Evolutionary conservation across 192 early-diverging fungal species (phyloP), one percentile per base, ranked within the genome.

Genomic region (Coemansia sp.): DNA sequence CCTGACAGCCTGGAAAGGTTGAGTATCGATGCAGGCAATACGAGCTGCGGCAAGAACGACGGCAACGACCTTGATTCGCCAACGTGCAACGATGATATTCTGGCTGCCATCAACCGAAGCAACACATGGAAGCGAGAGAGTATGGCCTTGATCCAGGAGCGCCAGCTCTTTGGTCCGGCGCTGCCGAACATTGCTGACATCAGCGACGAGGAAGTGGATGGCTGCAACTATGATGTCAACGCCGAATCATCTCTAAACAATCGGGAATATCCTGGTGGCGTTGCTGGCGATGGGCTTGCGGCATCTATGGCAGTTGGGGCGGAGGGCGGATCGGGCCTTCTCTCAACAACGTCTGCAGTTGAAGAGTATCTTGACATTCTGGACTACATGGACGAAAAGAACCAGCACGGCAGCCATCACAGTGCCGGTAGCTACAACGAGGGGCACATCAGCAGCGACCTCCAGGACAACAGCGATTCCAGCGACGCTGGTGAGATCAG

Each of bases 361-460:
- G 64, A 71, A n/a, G 78, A 76, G 30, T 81, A 76, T 51, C 48
- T 76, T 67, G 78, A 81, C 21, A 81, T 81, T 20, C 46, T 81
- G 23, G 78, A 81, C 51, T 76, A 69, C 59, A 75, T 81, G 20
- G 73, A 73, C 57, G 43, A 63, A 12, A 60, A 64, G 30, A 64
- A 57, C 46, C 56, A 56, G 6, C 11, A 68, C 0, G 69, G 36
- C 15, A 36, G 9, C 11, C 59, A 41, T 21, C 14, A 35, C 16
- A 39, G 12, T 16, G 67, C 52, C 36, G 45, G 60, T 33, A 57
- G 26, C 33, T 33, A 15, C 55, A 74, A 82, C 30, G 79, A 82
- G 18, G 80, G 75, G 10, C 80, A 83, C 45, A 61, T 77, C 53
- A 83, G 80, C 75, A 83, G 80, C 72, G 80, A 83, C 55, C 49